These are phyloP conservation scores for Colletotrichum lentis DNA, from an alignment of 2,329 filamentous ascomycete genomes.

Conservation along the genomic window DNA sequence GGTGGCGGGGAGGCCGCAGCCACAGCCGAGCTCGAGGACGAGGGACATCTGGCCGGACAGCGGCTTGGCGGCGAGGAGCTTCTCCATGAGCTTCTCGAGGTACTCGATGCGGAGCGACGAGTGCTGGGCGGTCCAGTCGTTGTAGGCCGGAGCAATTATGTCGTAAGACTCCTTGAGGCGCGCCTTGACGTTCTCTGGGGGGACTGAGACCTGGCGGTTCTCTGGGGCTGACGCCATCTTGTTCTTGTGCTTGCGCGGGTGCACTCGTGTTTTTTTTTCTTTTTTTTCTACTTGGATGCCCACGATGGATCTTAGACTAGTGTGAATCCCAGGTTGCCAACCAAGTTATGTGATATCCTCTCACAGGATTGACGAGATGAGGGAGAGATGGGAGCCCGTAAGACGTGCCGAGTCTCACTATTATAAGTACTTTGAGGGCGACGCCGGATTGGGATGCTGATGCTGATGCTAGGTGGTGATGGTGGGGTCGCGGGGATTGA, in stretches of 20 bases:
- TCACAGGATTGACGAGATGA: neutral
- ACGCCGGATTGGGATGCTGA: neutral
- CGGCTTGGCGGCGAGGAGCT: conserved; percentile 39
- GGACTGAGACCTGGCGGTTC: neutral
- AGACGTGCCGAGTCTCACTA: too few species aligned
- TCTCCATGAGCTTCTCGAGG: conserved; percentile 45
- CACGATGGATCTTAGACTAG: neutral
- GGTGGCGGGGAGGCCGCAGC: conserved; percentile 50
- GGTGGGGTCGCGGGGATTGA: neutral
- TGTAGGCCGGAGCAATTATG: conserved; percentile 51
- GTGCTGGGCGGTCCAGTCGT: conserved; percentile 50
- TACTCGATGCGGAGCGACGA: conserved; percentile 46
- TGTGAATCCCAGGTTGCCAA: neutral
- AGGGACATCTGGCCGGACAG: conserved; percentile 28
- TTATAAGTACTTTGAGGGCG: conserved; percentile 1
- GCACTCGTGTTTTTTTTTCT: too few species aligned
- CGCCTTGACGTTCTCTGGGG: conserved; percentile 46
- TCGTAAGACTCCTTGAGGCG: conserved; percentile 53
- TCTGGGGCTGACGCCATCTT: conserved; percentile 18
- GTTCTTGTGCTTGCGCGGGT: neutral
- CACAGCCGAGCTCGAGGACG: conserved; percentile 55
- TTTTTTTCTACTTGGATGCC: conserved; percentile 3
- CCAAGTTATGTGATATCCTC: neutral
- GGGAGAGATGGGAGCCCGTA: too few species aligned
- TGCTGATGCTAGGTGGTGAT: neutral